These are phyloP conservation scores for Neurospora sublineolata DNA, from an alignment of 495 filamentous ascomycete genomes.

Conservation along the genomic window DNA sequence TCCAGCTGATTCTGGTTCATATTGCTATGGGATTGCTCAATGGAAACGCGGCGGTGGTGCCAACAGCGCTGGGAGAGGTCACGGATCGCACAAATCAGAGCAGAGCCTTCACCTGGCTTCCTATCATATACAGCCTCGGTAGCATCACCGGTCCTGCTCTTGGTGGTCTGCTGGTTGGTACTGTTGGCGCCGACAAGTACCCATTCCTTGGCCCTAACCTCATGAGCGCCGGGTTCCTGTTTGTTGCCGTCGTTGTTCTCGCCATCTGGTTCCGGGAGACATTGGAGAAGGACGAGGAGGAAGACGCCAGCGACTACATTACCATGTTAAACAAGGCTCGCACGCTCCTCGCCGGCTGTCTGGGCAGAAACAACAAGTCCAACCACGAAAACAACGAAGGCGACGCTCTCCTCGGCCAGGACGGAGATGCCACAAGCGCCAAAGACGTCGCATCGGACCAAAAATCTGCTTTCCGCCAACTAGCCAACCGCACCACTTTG, in stretches of 20 bases:
- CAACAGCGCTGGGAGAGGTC: slow-evolving; percentile 87
- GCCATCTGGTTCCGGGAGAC: slow-evolving; percentile 78
- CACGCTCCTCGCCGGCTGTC: slow-evolving; percentile 1
- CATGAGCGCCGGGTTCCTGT: slow-evolving; percentile 55
- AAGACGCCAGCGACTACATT: slow-evolving; percentile 1
- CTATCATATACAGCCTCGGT: slow-evolving; percentile 84
- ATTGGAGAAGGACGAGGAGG: slow-evolving; percentile 55
- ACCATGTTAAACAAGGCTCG: slow-evolving; percentile 5
- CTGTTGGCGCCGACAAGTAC: slow-evolving; percentile 41
- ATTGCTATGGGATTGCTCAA: slow-evolving; percentile 85
- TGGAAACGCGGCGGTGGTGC: slow-evolving; percentile 77
- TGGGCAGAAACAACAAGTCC: slow-evolving; percentile 6
- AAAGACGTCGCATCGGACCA: slow-evolving; percentile 21
- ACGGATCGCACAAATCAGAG: slow-evolving; percentile 92
- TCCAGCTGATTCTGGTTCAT: slow-evolving; percentile 76
- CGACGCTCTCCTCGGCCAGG: slow-evolving; percentile 11
- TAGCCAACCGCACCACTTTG: slow-evolving; percentile 70
- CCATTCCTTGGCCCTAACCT: slow-evolving; percentile 84
- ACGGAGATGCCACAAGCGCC: slow-evolving; percentile 21
- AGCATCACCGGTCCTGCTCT: slow-evolving; percentile 85
- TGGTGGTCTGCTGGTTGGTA: slow-evolving; percentile 69
- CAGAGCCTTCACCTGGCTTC: slow-evolving; percentile 81
- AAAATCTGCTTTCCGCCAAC: slow-evolving; percentile 32
- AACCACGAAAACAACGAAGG: slow-evolving; percentile 29
- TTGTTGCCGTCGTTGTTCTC: slow-evolving; percentile 60